Evolutionary conservation across 106 monocot species (phyloP), one percentile per base, ranked within the genome.

Genomic region (Dioscorea dumetorum): DNA sequence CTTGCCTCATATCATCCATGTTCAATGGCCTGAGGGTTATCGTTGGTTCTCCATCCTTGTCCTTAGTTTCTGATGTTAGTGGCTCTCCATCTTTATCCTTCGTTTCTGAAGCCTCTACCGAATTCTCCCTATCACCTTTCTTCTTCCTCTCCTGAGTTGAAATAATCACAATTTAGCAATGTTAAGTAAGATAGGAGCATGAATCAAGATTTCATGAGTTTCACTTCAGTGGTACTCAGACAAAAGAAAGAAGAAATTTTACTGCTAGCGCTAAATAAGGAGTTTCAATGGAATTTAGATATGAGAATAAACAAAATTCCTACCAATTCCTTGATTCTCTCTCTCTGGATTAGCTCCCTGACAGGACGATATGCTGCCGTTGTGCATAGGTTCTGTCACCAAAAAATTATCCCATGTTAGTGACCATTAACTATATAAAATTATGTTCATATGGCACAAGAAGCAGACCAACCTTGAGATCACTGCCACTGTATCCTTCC

Each of bases 1-100:
- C 83, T 53, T 77, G 77, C 62, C 61, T 80, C 71, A 87, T 67
- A 73, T 87, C 87, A 61, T 87, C 77, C 83, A 83, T 87, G 67
- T 69, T 87, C 66, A 87, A 70, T 22, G 87, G 83, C 48, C 87
- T 80, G 14, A 87, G 65, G 48, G 72, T 72, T 32, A 77, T 77
- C 69, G 62, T 63, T 59, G 12, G 28, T 51, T 66, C 71, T 12
- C 17, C 69, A 58, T 23, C 49, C 21, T 73, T 64, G n/a, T 23
- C 56, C n/a, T 58, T 69, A 17, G 33, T 19, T n/a, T 69, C 41
- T 41, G 41, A 41, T 3, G 10, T 10, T 41, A 41, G 0, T 41
- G 41, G 41, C 41, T 41, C 41, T 41, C 41, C 41, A 8, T 41
- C 41, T 41, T 41, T 41, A 33, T 69, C 64, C 28, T 17, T 62